Percentiles rank a stretch among this genome's conserved stretches.
Conservation (phyloP, 129 eudicot genomes). For the Heracleum sosnowskyi region DNA sequence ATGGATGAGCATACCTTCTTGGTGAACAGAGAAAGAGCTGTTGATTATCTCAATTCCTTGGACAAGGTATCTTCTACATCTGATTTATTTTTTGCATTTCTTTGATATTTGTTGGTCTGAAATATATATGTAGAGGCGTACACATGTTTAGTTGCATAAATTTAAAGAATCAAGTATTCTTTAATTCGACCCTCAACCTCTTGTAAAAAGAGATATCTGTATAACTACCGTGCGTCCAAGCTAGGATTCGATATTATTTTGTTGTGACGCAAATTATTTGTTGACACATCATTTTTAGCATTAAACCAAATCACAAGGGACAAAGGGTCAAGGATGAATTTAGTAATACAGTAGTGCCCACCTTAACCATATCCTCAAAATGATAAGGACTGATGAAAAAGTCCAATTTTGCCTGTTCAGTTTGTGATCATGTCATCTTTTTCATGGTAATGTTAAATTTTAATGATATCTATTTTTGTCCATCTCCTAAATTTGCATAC, state of each 20-base stretch:
- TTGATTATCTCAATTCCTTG: slow-evolving; percentile 82
- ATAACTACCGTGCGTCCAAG: not conserved
- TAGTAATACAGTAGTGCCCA: slow-evolving; percentile 1
- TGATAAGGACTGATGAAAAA: slow-evolving; percentile 2
- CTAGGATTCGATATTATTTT: not conserved
- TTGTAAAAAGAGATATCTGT: not conserved
- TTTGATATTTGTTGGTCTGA: not conserved
- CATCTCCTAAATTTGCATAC: slow-evolving; percentile 3
- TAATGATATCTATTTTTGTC: slow-evolving; percentile 30
- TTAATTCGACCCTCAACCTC: not conserved
- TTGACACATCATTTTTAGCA: not conserved
- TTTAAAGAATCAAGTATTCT: not conserved
- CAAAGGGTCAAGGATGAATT: not conserved
- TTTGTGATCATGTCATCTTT: slow-evolving; percentile 13
- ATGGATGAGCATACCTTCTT: slow-evolving; percentile 94
- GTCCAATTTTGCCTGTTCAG: not conserved
- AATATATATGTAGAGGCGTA: not conserved
- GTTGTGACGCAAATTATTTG: not conserved
- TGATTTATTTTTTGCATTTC: not conserved
- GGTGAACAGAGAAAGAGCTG: slow-evolving; percentile 94
- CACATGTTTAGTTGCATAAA: not conserved
- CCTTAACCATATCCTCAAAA: not conserved
- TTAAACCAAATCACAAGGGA: not conserved
- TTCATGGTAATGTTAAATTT: slow-evolving; percentile 10
- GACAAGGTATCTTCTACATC: slow-evolving; percentile 55